Base-by-base conservation (phyloP, 2,329 filamentous ascomycete genomes). In the Fusarium chaquense region DNA sequence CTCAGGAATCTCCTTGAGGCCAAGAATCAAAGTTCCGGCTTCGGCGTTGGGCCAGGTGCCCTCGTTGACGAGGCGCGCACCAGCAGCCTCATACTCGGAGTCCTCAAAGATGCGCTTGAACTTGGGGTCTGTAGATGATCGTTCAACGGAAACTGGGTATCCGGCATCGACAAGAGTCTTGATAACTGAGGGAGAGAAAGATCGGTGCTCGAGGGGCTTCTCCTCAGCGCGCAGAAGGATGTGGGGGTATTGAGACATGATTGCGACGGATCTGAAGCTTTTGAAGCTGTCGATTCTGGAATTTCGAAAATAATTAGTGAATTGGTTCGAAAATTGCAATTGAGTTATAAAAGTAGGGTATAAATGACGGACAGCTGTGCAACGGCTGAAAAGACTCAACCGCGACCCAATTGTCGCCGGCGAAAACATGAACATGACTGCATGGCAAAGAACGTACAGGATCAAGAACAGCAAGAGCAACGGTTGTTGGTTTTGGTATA, bases 1-100 rank as follows among this genome's bases (percentile, higher is more conserved):
- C 82, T 91, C 90, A 26, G 89, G 89, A 13, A 94, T 85, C 81
- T 94, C 92, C 85, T 94, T 94, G 63, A 94, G 84, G 41, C 92
- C 92, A 61, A 94, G 81, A 65, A 94, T 89, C 74, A 93, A 88
- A 76, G 91, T 85, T 67, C 92, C 89, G 70, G 83, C 81, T 40
- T 91, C 89, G 2, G 88, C 91, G 61, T 91, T 83, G 56, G 84
- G 83, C 91, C 91, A 94, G 51, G 85, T 87, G 43, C 90, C 88
- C 69, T 88, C 86, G 16, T 87, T 84, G 16, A 93, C 88, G 24
- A 94, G 83, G 16, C 83, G 86, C 45, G 89, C 90, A 50, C 91
- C 91, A 33, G 86, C 84, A 62, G 85, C 82, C 78, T 86, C 84
- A 72, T 89, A 91, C 76, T 91, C 89, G 43, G 76, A 79, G 71